Evolutionary conservation across 495 filamentous ascomycete species (phyloP).

Genomic region (Lasiosphaeris hirsuta): DNA sequence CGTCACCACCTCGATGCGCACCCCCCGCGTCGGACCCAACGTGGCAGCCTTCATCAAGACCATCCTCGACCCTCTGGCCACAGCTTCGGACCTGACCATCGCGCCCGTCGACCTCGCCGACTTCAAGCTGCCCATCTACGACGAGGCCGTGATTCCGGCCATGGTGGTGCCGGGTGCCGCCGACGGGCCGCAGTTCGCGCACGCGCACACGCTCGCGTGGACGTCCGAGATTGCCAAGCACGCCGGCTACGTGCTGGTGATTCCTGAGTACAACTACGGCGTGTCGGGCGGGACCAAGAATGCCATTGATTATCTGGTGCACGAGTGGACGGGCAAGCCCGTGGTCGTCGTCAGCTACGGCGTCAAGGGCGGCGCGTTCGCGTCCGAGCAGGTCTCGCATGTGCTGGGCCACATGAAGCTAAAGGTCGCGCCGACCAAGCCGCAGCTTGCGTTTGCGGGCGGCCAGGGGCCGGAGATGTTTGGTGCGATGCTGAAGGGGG

Average conservation of each 20-base stretch:
- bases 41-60: constrained; percentile 35
- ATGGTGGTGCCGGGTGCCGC: constrained; percentile 31
- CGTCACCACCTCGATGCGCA: constrained; percentile 38
- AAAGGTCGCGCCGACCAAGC: constrained; percentile 29
- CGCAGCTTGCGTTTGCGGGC: constrained; percentile 27
- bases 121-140: constrained; percentile 56
- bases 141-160: constrained; percentile 50
- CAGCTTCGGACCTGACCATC: constrained; percentile 24
- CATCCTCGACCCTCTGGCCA: constrained; percentile 21
- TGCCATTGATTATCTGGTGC: constrained; percentile 58
- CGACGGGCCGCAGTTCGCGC: constrained; percentile 38
- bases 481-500: constrained; percentile 28
- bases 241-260: constrained; percentile 57
- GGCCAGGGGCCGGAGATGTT: constrained; percentile 23
- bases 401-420: constrained; percentile 30
- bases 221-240: constrained; percentile 43
- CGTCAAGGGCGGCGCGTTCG: constrained; percentile 45
- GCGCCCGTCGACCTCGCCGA: constrained; percentile 45
- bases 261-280: constrained; percentile 44
- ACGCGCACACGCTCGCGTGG: constrained; percentile 50
- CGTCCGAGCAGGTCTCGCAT: constrained; percentile 36
- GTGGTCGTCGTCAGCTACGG: constrained; percentile 56
- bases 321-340: constrained; percentile 61
- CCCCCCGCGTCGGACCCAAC: constrained; percentile 32
- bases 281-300: constrained; percentile 57